Evolutionary conservation across 148 eudicot genomes (phyloP), one percentile per base, ranked within the genome.

Genomic region (Amaranthus hypochondriacus): DNA sequence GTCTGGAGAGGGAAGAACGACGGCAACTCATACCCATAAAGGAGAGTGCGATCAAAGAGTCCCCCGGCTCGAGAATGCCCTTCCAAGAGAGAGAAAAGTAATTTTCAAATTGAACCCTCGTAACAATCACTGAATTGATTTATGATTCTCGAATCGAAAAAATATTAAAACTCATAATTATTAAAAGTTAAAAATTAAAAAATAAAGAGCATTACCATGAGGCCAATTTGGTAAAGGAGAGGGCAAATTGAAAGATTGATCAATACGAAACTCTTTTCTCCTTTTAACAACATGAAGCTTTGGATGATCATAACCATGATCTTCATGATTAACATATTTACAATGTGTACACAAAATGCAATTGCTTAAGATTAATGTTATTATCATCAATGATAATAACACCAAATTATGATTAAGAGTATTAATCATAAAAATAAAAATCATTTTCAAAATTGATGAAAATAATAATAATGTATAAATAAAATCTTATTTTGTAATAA

Each of bases 161-260:
- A 28, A 62, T 42, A 9, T 10, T 5, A 47, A 21, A 47, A 0
- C 12, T 48, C 13, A 42, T 0, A 5, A 15, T 10, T 9, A 7
- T 56, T 13, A 48, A 2, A 47, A 4, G 14, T 6, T 0, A 46
- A 10, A 2, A 58, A 12, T 8, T 7, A 4, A 46, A 10, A 2
- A 58, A 12, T 8, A 4, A 4, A 7, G 15, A 7, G 3, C 39
- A 11, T 9, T 79, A 76, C 85, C 85, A 52, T 53, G 62, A 0
- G 86, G 83, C 76, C 78, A 83, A 56, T 9, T 4, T 2, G 86
- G 86, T 11, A 77, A 49, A 9, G 83, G 76, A 66, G 81, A 75
- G 9, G 83, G 83, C 9, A 83, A 76, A 13, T 77, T 67, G 80
- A 83, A 83, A 10, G 72, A 9, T 1, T 71, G 52, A 7, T 80